These are phyloP conservation scores for Solanum acaule DNA, from an alignment of 257 asterid genomes.

Conservation along the genomic window DNA sequence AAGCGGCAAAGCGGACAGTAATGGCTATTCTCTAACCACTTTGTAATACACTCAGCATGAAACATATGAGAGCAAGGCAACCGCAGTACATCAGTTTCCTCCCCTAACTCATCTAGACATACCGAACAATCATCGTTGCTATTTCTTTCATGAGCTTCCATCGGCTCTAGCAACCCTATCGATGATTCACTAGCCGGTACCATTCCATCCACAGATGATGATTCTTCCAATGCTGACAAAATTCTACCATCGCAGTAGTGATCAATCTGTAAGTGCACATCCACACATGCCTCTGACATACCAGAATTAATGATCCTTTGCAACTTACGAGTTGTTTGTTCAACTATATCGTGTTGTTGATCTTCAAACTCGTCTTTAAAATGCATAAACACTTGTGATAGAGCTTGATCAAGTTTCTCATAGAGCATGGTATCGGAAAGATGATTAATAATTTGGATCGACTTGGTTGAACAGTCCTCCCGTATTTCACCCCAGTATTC, in stretches of 20 bases:
- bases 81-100: neutral
- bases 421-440: neutral
- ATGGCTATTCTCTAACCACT: slow-evolving; percentile 1
- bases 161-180: neutral
- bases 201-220: neutral
- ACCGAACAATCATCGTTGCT: neutral
- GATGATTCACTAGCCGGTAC: neutral
- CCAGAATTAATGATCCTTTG: rapidly evolving
- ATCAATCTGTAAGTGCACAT: too few species aligned
- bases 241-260: neutral
- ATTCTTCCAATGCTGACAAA: neutral
- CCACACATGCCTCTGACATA: neutral
- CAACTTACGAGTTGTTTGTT: neutral
- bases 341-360: neutral
- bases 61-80: slow-evolving; percentile 11
- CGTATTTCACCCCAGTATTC: too few species aligned
- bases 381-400: neutral
- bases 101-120: neutral
- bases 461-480: neutral
- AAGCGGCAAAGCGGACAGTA: slow-evolving; percentile 10
- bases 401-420: neutral
- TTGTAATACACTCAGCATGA: neutral
- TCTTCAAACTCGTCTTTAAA: neutral
- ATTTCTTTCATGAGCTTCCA: neutral
- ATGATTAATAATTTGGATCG: neutral